Percentiles rank a stretch among this genome's conserved stretches.
These are phyloP conservation scores for Lipomyces spencermartinsiae DNA, from an alignment of 805 yeast species.

Conservation along the genomic window DNA sequence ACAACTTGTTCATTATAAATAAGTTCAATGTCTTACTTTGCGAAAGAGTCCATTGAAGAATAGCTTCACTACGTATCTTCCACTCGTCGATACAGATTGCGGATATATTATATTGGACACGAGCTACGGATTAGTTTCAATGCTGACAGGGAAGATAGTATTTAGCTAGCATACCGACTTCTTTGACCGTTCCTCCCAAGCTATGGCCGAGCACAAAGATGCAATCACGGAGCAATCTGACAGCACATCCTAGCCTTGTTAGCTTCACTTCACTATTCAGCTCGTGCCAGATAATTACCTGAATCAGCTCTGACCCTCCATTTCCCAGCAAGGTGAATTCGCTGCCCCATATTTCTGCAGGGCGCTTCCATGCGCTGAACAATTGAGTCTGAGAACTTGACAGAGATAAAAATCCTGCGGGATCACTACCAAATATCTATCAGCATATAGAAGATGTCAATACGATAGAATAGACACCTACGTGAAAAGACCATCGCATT, in stretches of 20 bases:
- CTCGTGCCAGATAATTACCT: constrained; percentile 18
- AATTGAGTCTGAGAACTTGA: constrained; percentile 29
- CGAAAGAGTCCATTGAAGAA: constrained; percentile 61
- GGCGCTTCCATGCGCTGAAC: constrained; percentile 38
- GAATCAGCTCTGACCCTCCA: constrained; percentile 27
- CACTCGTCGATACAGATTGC: constrained; percentile 39
- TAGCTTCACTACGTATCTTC: constrained; percentile 53
- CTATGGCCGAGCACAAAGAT: constrained; percentile 60
- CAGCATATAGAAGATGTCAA: background rate
- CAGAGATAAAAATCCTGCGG: constrained; percentile 35
- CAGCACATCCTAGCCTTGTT: constrained; percentile 40
- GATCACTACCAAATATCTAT: constrained; percentile 32
- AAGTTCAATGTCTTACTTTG: constrained; percentile 39
- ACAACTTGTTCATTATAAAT: background rate
- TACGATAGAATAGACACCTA: constrained; percentile 8
- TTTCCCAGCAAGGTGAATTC: constrained; percentile 15
- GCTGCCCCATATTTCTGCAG: constrained; percentile 27
- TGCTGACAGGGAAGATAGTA: background rate
- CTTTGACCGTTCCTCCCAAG: constrained; percentile 39
- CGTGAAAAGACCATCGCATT: constrained; percentile 4
- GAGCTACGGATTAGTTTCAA: constrained; percentile 12
- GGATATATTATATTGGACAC: constrained; percentile 40
- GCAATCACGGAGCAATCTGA: constrained; percentile 81
- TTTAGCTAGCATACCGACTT: constrained; percentile 7
- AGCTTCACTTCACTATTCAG: background rate